Conservation (phyloP, 495 filamentous ascomycete genomes). For the Aspergillus olivimuriae region DNA sequence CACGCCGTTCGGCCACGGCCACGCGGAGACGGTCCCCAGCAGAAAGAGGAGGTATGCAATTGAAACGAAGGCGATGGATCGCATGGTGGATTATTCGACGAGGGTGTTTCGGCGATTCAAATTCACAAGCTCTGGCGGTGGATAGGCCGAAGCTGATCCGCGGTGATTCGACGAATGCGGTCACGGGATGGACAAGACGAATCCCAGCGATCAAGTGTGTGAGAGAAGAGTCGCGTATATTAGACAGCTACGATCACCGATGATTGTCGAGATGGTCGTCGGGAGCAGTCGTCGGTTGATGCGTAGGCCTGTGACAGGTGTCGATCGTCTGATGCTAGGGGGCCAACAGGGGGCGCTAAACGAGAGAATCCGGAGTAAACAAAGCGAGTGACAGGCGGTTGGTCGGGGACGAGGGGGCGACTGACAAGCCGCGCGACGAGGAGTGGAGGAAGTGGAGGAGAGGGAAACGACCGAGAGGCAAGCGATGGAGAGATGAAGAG, state of each 20-base stretch:
- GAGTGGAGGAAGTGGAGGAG: not conserved
- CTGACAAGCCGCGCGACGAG: no score
- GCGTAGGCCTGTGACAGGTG: constrained; percentile 10
- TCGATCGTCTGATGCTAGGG: constrained; percentile 16
- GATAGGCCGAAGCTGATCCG: no score
- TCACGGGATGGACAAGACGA: no score
- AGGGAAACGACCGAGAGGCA: not conserved
- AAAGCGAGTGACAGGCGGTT: constrained; percentile 27
- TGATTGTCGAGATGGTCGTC: no score
- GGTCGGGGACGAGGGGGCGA: no score
- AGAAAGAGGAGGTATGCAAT: constrained; percentile 37
- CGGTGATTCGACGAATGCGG: no score
- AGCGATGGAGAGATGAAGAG: not conserved
- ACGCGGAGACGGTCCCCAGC: constrained; percentile 43
- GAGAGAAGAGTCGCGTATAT: no score
- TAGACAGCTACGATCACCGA: no score
- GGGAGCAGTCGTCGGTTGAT: no score
- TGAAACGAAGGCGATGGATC: constrained; percentile 22
- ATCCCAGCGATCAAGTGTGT: no score
- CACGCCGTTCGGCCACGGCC: constrained; percentile 34
- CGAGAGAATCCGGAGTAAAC: constrained; percentile 15
- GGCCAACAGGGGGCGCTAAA: constrained; percentile 9
- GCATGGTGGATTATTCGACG: constrained; percentile 22
- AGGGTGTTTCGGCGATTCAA: not conserved
- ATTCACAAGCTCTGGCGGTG: no score